Evolutionary conservation across 2,329 filamentous ascomycete genomes (phyloP), one percentile per base, ranked within the genome.

Genomic region (Stagonosporopsis cucurbitacearum): DNA sequence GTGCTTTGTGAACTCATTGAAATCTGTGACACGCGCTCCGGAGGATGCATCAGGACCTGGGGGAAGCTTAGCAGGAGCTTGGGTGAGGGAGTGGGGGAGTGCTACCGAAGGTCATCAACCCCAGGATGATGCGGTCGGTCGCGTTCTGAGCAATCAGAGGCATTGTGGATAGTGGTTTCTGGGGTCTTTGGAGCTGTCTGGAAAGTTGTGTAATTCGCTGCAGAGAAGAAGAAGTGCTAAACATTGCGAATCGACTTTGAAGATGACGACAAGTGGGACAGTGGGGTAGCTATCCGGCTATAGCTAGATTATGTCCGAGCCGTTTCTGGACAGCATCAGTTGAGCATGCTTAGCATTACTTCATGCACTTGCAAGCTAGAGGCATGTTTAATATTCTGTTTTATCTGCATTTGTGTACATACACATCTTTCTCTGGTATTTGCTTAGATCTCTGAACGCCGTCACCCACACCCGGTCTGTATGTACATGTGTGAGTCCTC

Each of bases 51-150:
- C 84, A 2, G 71, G 90, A 86, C 26, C 77, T 77, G 33, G 37
- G 37, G 30, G 26, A 26, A 26, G 28, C 30, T 64, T 57, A 59
- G 62, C 36, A n/a, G 43, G 44, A 40, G 54, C 39, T 48, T 41
- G 36, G 37, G 30, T 40, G 48, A 35, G 28, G 39, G 44, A 25
- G 45, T 44, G 22, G 47, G 41, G 53, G 19, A 33, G 35, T 41
- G n/a, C 28, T 65, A 75, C 75, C 90, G 79, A 92, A 92, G 70
- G 89, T 93, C 92, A 96, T 95, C 50, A 92, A 82, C 62, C 92
- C 91, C 35, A 96, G 86, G 80, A 96, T 91, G 67, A 92, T 81
- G 60, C 89, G 85, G 61, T 88, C 83, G 64, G 86, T 88, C 51
- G 75, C 75, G 48, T 77, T 77, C 42, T 76, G 63, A 19, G 68